These are phyloP conservation scores for Pichia sorboxylosa DNA, from an alignment of 1,139 yeast genomes.

Conservation along the genomic window DNA sequence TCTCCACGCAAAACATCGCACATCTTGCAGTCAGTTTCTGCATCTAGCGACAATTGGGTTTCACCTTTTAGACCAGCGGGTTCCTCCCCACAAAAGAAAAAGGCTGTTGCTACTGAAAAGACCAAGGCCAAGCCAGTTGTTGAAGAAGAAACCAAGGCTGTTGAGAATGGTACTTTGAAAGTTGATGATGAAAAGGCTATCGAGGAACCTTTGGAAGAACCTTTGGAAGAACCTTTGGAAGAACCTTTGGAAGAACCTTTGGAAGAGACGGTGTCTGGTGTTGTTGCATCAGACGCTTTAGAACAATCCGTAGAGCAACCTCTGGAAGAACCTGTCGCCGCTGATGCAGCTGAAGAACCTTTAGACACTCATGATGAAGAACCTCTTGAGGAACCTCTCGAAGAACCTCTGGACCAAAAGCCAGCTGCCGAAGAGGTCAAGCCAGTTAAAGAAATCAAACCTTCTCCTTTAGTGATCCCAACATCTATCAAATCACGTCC, in stretches of 20 bases:
- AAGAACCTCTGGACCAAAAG: conserved; percentile 1
- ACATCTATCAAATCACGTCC: conserved; percentile 35
- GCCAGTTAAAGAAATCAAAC: conserved; percentile 8
- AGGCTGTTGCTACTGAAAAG: not conserved
- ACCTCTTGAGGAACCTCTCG: conserved; percentile 4
- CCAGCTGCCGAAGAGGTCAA: conserved; percentile 4
- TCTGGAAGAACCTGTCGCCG: conserved; percentile 6
- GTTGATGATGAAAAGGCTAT: not conserved
- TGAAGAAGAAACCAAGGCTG: conserved; percentile 26
- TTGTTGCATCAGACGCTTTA: conserved; percentile 3
- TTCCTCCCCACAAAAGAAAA: not conserved
- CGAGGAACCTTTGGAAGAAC: too few relatives aligned
- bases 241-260: conserved; percentile 23
- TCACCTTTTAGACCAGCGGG: conserved; percentile 36
- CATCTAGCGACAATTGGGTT: conserved; percentile 30
- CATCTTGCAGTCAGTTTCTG: conserved; percentile 7
- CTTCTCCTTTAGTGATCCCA: conserved; percentile 26
- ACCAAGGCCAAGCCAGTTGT: conserved; percentile 14
- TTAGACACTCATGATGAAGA: conserved; percentile 1
- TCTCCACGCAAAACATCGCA: conserved; percentile 2
- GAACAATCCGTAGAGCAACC: not conserved
- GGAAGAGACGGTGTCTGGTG: conserved; percentile 3
- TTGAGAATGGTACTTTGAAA: not conserved
- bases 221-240: conserved; percentile 32
- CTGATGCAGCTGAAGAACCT: conserved; percentile 4